A percentile compares a stretch with the other conserved stretches of the same genome.
phyloP scores from a whole-genome alignment of 1,284 basidiomycete genomes.

The Ceratobasidium papillatum region DNA sequence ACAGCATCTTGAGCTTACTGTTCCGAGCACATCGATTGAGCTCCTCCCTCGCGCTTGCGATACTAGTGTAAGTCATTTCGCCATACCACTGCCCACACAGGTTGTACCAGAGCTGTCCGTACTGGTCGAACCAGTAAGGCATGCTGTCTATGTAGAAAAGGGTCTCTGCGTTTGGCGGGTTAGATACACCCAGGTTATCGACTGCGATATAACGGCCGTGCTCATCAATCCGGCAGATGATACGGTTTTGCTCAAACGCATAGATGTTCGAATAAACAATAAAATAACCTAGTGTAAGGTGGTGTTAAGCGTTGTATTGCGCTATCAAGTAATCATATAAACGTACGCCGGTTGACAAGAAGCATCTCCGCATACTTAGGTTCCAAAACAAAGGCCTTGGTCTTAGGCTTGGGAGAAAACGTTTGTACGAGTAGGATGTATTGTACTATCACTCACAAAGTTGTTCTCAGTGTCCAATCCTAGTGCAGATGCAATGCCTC shows the following conservation, averaged over 20 bases:
- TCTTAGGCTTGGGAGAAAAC: not conserved
- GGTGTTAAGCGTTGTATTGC: not conserved
- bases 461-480: too few species aligned
- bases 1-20: not conserved
- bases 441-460: too few species aligned
- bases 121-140: constrained; percentile 21
- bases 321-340: not conserved
- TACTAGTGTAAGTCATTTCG: not conserved
- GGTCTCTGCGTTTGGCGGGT: constrained; percentile 5
- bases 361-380: constrained; percentile 3
- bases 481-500: not conserved
- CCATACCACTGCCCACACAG: not conserved
- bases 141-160: constrained; percentile 2
- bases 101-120: constrained; percentile 14
- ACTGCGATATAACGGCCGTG: not conserved
- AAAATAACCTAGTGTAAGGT: not conserved
- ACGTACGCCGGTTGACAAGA: not conserved
- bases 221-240: constrained; percentile 8
- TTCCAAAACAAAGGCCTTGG: constrained; percentile 7
- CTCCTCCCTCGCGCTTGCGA: not conserved
- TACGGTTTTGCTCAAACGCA: constrained; percentile 15
- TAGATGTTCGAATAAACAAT: constrained; percentile 17
- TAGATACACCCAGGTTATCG: not conserved
- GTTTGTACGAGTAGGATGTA: too few species aligned
- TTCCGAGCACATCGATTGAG: not conserved